Base-by-base conservation (phyloP, 1,284 basidiomycete species). In the Sanguinoderma infundibulare region DNA sequence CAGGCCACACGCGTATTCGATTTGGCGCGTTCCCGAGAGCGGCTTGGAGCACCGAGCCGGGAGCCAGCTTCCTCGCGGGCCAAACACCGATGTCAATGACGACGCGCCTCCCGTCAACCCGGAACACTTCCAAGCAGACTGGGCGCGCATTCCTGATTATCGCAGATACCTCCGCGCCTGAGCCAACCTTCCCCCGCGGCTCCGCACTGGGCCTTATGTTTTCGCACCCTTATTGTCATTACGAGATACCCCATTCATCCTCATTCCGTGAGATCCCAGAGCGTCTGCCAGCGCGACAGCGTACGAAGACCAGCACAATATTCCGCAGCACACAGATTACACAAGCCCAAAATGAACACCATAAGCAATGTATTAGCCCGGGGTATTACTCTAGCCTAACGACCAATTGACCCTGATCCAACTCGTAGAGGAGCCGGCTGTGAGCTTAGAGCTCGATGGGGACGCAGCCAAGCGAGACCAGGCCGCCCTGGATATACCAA, bases 381-480 rank as follows among this genome's bases (percentile, higher is more conserved):
- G 28, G 22, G 1, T 55, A 59, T 42, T 63, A 63, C n/a, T 36
- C 9, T 63, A 63, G 28, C 50, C 51, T 49, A 28, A 56, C 8
- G 2, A 32, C 51, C 35, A 32, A 55, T 47, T 44, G 17, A 50
- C 7, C 5, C 12, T 14, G 10, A 24, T 15, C 34, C 14, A 50
- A 35, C 26, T 40, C 35, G 34, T n/a, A 22, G 14, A 36, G 2
- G n/a, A 17, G 24, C 9, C 5, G 20, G 24, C 4, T 15, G 6
- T 5, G 24, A 7, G 35, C 57, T 66, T 55, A 71, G 60, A 71
- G 69, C 49, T 51, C 59, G 65, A 70, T 61, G 26, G 67, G 67
- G 4, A 63, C 54, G 39, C 65, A 69, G 50, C 65, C 69, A 20
- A 70, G 59, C 54, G 67, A 70, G 56, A 69, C 57, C 50, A 69